Evolutionary conservation across 192 early-diverging fungal species (phyloP).

Genomic region (Umbelopsis isabellina): DNA sequence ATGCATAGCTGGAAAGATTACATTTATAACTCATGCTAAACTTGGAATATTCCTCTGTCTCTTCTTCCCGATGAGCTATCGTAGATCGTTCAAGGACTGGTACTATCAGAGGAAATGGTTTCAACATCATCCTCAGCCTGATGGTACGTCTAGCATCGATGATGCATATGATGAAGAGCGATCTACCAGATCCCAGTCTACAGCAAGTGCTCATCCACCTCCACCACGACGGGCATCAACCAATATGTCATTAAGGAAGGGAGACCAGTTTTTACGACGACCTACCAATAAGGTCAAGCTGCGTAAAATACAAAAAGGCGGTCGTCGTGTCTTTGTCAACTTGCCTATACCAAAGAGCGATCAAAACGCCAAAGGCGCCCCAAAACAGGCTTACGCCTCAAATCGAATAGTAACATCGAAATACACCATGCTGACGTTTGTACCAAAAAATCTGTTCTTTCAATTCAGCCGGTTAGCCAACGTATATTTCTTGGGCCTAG

Average conservation of each 20-base stretch:
- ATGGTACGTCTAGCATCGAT: neutral
- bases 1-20: neutral
- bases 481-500: conserved; percentile 86
- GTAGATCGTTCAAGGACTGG: conserved; percentile 3
- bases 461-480: conserved; percentile 87
- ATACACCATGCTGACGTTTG: conserved; percentile 83
- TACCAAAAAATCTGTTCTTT: conserved; percentile 91
- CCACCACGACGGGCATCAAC: neutral
- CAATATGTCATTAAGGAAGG: neutral
- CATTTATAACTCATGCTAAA: neutral
- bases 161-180: neutral
- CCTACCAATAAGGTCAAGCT: conserved; percentile 51
- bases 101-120: conserved; percentile 17
- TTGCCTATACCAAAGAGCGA: conserved; percentile 57
- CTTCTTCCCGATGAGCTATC: conserved; percentile 8
- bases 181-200: neutral
- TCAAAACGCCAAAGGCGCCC: conserved; percentile 54
- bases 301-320: conserved; percentile 46
- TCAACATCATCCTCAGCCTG: neutral
- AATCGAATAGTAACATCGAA: conserved; percentile 92
- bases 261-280: conserved; percentile 15
- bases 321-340: conserved; percentile 67
- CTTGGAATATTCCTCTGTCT: neutral
- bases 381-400: conserved; percentile 60
- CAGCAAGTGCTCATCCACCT: neutral